Evolutionary conservation across 495 filamentous ascomycete species (phyloP), one percentile per base, ranked within the genome.

Genomic region (Friedmanniomyces endolithicus): DNA sequence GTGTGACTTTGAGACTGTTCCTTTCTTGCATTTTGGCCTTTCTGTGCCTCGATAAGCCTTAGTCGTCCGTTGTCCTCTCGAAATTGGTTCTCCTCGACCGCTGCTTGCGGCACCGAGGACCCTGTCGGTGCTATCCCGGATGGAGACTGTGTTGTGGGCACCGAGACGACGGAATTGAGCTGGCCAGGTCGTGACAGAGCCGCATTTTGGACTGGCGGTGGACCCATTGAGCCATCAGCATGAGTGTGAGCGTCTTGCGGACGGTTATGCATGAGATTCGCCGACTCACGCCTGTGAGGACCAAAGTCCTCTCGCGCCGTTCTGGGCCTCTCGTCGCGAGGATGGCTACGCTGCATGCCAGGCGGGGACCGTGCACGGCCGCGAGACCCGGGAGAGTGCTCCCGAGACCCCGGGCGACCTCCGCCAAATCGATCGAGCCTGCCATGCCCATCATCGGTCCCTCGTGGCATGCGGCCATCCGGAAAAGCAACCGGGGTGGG

Each of bases 391-490:
- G 66, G 63, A n/a, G 65, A 67, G 22, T 43, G 49, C 3, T 65
- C 63, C 27, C 62, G 63, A 23, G 68, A 67, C 40, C n/a, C 17
- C 7, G 57, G 58, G 17, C 39, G 48, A 17, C 52, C 37, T 33
- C 69, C 65, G 31, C 44, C 49, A 6, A 63, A 61, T n/a, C 69
- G 56, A 11, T 69, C 65, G 6, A 65, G 62, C 29, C 68, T 57
- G 17, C 65, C 64, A 51, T 64, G 67, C 3, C 66, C 57, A 23
- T 57, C 44, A 17, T 61, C 59, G 14, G 11, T 19, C 40, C 35
- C 46, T 4, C 53, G 14, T 4, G 48, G 19, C n/a, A 31, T 27
- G 7, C 55, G 50, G 33, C 29, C 27, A 41, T 22, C 47, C 16
- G 27, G 11, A n/a, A 51, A 19, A 16, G 43, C 55, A 24, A 23